Base-by-base conservation (phyloP, 2,329 filamentous ascomycete species). In the Aureobasidium uvarum region DNA sequence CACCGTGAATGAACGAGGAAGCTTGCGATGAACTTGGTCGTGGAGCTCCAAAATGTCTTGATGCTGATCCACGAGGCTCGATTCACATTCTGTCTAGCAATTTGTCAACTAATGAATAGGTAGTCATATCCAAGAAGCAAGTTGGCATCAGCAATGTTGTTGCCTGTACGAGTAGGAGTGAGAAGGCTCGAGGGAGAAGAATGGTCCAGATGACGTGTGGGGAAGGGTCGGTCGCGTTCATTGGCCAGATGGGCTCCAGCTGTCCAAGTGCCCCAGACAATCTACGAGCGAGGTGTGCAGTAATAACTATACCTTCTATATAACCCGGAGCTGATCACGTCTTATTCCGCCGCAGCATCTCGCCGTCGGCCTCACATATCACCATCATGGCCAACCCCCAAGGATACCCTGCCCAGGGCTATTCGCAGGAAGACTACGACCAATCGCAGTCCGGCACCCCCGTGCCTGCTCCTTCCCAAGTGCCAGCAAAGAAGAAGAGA, bases 401-500 rank as follows among this genome's bases (percentile, higher is more conserved):
- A 46, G 66, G 64, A 39, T 69, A 69, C 58, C 67, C 67, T 50
- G 66, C 58, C 1, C 66, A 68, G 60, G 67, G 68, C 18, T 69
- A 70, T 62, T 60, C 64, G 36, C 66, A 66, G 48, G 65, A 62
- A 43, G 65, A 70, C 45, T 68, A 69, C 52, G 68, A 64, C 31
- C 64, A 69, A 45, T 43, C 48, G 52, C 63, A 63, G n/a, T 60
- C 62, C 18, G 64, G 66, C 62, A 69, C 63, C 38, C 68, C 69
- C 60, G 70, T 69, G 46, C 66, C 67, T 18, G 48, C 48, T 31
- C 66, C 70, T 41, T 59, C 69, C 16, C 64, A 66, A 38, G 69
- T 68, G 33, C 71, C 69, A 18, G 70, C 67, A 25, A 92, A 92
- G 82, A 97, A 96, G 86, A 96, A 96, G 85, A 86, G 92, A 82